phyloP scores from a whole-genome alignment of 306 rosid genomes.

The Bauhinia variegata region DNA sequence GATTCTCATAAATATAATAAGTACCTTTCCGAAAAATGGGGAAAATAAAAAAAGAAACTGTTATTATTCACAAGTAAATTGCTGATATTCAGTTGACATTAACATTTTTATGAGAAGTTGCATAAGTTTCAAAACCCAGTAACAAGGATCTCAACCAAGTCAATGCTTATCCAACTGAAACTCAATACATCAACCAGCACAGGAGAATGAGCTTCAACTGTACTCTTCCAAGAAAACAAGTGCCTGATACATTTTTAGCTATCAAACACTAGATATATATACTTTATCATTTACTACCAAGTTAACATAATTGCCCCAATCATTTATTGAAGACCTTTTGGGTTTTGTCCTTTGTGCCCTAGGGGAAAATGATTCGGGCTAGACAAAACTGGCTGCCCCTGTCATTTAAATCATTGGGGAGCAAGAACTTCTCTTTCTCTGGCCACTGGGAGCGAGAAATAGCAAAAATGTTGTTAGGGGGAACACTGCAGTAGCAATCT shows the following conservation, averaged over 20 bases:
- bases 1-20: not conserved
- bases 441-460: too few species aligned
- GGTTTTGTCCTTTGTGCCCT: not conserved
- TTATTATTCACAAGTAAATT: constrained; percentile 3
- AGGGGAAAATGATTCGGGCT: not conserved
- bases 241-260: constrained; percentile 6
- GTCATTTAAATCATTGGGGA: constrained; percentile 23
- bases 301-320: constrained; percentile 24
- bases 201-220: constrained; percentile 20
- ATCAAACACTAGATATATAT: constrained; percentile 3
- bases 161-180: constrained; percentile 21
- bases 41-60: not conserved
- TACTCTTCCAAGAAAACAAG: not conserved
- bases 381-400: constrained; percentile 7
- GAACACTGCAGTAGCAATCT: constrained; percentile 5
- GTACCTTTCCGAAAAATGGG: too few species aligned
- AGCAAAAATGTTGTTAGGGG: not conserved
- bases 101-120: constrained; percentile 14
- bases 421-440: not conserved
- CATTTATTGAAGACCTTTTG: not conserved
- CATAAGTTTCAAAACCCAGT: constrained; percentile 9
- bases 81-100: not conserved
- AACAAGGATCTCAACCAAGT: constrained; percentile 21
- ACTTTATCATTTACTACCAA: not conserved
- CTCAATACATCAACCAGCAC: constrained; percentile 14